Evolutionary conservation across 176 grass and related monocot species (phyloP).

Genomic region (Bolboschoenus planiculmis): DNA sequence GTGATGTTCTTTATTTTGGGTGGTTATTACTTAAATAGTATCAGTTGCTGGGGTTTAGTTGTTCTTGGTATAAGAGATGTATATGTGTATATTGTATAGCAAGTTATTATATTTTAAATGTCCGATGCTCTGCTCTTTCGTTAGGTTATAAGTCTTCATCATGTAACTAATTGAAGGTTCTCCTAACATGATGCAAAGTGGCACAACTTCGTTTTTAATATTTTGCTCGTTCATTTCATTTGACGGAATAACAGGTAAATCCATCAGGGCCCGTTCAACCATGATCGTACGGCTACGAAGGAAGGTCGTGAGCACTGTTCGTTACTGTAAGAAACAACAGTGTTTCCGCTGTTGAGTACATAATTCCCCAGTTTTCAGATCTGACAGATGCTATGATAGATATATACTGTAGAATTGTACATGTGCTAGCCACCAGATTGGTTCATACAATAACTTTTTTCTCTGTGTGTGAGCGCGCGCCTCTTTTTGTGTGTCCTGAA

Average conservation of each 20-base stretch:
- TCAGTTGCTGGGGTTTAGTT: slow-evolving; percentile 10
- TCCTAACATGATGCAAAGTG: slow-evolving; percentile 1
- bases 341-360: background rate
- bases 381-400: background rate
- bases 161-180: slow-evolving; percentile 5
- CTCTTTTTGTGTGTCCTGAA: background rate
- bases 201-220: background rate
- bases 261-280: background rate
- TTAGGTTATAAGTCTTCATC: background rate
- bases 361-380: background rate
- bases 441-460: background rate
- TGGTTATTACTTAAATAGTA: background rate
- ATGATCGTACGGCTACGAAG: slow-evolving; percentile 1
- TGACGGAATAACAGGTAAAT: slow-evolving; percentile 12
- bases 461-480: background rate
- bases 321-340: background rate
- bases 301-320: background rate
- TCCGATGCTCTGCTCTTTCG: background rate
- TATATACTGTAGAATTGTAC: background rate
- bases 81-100: slow-evolving; percentile 17
- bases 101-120: slow-evolving; percentile 1
- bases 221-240: background rate
- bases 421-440: background rate
- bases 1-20: background rate
- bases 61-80: slow-evolving; percentile 10